Evolutionary conservation across 1,284 basidiomycete genomes (phyloP).

Genomic region (Cutaneotrichosporon sp.): DNA sequence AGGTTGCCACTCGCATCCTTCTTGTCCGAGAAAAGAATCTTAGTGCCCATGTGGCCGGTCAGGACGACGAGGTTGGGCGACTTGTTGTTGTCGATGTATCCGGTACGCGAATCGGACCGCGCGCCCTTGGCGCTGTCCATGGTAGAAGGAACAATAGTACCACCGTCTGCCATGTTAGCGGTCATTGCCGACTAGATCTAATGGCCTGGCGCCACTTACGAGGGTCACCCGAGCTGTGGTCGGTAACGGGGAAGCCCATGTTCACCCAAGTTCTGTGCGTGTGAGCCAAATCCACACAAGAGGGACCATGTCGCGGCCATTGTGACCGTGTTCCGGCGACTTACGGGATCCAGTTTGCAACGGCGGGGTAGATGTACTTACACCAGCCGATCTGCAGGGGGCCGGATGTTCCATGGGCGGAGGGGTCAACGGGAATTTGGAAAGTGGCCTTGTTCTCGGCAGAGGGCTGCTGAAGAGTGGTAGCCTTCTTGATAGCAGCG

Average conservation of each 20-base stretch:
- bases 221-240: conserved; percentile 30
- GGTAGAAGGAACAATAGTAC: conserved; percentile 57
- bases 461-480: conserved; percentile 42
- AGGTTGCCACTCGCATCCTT: conserved; percentile 49
- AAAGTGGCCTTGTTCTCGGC: conserved; percentile 33
- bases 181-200: no score
- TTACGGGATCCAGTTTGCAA: conserved; percentile 55
- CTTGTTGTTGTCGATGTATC: conserved; percentile 62
- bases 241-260: conserved; percentile 53
- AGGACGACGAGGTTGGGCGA: conserved; percentile 61
- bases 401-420: conserved; percentile 52
- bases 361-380: conserved; percentile 51
- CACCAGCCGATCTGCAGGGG: conserved; percentile 51
- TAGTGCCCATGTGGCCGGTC: conserved; percentile 57
- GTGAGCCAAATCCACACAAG: background rate
- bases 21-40: conserved; percentile 58
- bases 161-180: conserved; percentile 24
- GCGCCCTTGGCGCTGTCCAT: conserved; percentile 63
- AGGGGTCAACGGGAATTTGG: conserved; percentile 46
- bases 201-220: background rate
- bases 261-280: conserved; percentile 39
- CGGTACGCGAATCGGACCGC: conserved; percentile 60
- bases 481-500: conserved; percentile 29
- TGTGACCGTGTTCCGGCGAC: background rate
- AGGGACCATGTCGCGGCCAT: no score